These are phyloP conservation scores for Didymella keratinophila DNA, from an alignment of 2,329 filamentous ascomycete genomes.

Conservation along the genomic window DNA sequence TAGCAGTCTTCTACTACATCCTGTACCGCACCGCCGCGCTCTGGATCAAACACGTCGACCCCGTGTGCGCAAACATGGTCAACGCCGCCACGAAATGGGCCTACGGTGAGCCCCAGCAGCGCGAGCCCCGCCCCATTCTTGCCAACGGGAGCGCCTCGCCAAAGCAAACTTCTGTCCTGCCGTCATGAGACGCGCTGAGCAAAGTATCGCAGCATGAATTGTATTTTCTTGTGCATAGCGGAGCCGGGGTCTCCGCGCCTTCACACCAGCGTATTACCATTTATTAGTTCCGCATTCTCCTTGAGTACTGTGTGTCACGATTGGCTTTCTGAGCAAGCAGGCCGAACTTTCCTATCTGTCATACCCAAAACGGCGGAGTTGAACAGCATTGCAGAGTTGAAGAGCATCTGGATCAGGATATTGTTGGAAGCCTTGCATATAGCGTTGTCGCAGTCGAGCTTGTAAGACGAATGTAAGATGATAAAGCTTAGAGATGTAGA, in stretches of 20 bases:
- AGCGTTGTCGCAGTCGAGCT: neutral
- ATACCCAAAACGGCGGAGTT: conserved; percentile 6
- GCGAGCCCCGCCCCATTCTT: conserved; percentile 33
- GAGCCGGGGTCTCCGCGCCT: conserved; percentile 18
- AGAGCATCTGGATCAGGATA: conserved; percentile 9
- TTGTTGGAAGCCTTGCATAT: conserved; percentile 11
- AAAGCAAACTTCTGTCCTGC: conserved; percentile 32
- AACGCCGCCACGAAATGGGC: conserved; percentile 46
- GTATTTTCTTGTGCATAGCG: conserved; percentile 23
- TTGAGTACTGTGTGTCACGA: conserved; percentile 10
- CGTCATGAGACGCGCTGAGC: conserved; percentile 25
- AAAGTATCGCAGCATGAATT: neutral
- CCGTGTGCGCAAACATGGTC: conserved; percentile 43
- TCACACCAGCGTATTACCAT: conserved; percentile 11
- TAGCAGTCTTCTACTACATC: conserved; percentile 47
- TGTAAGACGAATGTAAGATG: neutral
- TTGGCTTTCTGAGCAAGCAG: neutral
- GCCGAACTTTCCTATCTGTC: conserved; percentile 1
- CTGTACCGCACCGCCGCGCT: conserved; percentile 45
- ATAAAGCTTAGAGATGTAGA: neutral
- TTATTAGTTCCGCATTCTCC: conserved; percentile 17
- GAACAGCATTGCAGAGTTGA: conserved; percentile 7
- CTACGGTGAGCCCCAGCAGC: conserved; percentile 35
- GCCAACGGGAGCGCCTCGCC: conserved; percentile 25
- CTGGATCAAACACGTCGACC: conserved; percentile 49